These are phyloP conservation scores for Camelina laxa DNA, from an alignment of 345 rosid genomes.

Conservation along the genomic window DNA sequence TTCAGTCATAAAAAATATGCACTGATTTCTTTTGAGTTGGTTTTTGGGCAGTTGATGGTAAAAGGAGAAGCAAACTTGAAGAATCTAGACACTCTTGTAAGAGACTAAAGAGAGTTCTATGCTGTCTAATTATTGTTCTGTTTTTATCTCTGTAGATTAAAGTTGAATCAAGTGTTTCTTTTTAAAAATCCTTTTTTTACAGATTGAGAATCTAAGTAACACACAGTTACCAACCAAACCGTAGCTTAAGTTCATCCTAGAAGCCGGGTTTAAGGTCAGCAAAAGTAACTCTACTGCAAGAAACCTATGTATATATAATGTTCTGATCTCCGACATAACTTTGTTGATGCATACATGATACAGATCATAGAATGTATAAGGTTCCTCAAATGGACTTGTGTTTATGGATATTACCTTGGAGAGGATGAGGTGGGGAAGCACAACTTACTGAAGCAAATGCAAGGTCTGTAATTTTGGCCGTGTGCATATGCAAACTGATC, in stretches of 20 bases:
- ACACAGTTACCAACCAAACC: slow-evolving; percentile 59
- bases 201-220: slow-evolving; percentile 63
- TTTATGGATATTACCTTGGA: slow-evolving; percentile 72
- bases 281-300: slow-evolving; percentile 34
- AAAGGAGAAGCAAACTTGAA: slow-evolving; percentile 5
- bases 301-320: neutral
- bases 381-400: slow-evolving; percentile 81
- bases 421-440: slow-evolving; percentile 61
- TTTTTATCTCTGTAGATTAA: slow-evolving; percentile 14
- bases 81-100: slow-evolving; percentile 16
- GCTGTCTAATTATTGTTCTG: slow-evolving; percentile 25
- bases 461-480: slow-evolving; percentile 49
- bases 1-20: neutral
- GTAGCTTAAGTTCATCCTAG: slow-evolving; percentile 76
- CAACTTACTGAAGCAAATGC: slow-evolving; percentile 62
- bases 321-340: neutral
- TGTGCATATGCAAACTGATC: neutral
- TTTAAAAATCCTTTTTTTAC: neutral
- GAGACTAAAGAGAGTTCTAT: slow-evolving; percentile 23
- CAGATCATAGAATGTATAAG: slow-evolving; percentile 76
- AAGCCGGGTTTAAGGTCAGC: slow-evolving; percentile 71
- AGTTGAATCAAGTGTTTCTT: neutral
- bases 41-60: slow-evolving; percentile 33
- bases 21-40: slow-evolving; percentile 9
- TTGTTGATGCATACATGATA: slow-evolving; percentile 41